These are phyloP conservation scores for Ophiosphaerella herpotricha DNA, from an alignment of 2,329 filamentous ascomycete species.

Conservation along the genomic window DNA sequence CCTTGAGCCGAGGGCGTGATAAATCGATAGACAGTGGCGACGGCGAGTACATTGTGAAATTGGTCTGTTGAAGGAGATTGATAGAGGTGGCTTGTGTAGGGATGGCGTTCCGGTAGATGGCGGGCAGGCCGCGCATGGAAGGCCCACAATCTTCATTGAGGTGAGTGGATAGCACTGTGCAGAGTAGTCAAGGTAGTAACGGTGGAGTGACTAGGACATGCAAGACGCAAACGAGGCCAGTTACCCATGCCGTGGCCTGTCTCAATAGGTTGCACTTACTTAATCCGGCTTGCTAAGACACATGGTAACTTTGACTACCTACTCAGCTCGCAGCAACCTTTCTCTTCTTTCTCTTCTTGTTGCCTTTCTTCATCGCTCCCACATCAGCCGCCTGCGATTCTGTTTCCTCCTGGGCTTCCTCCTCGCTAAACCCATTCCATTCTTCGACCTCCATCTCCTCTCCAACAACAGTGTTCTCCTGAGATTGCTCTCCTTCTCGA, in stretches of 20 bases:
- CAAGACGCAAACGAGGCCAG: background rate
- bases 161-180: too few species aligned
- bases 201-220: background rate
- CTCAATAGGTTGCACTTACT: background rate
- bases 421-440: constrained; percentile 52
- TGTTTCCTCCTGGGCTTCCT: constrained; percentile 7
- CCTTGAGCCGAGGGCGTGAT: constrained; percentile 39
- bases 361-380: constrained; percentile 4
- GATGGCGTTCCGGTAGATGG: too few species aligned
- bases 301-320: constrained; percentile 1
- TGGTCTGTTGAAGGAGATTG: background rate
- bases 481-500: constrained; percentile 51
- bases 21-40: constrained; percentile 20
- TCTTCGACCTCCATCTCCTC: constrained; percentile 41
- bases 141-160: background rate
- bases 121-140: background rate
- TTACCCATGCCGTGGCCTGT: background rate
- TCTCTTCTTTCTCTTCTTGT: constrained; percentile 27
- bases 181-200: background rate
- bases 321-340: constrained; percentile 7
- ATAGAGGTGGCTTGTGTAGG: too few species aligned
- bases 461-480: background rate
- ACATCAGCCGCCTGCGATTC: background rate
- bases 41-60: constrained; percentile 7
- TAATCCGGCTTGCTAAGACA: background rate